Evolutionary conservation across 768 basidiomycete species (phyloP), one percentile per base, ranked within the genome.

Genomic region (Dioszegia hungarica): DNA sequence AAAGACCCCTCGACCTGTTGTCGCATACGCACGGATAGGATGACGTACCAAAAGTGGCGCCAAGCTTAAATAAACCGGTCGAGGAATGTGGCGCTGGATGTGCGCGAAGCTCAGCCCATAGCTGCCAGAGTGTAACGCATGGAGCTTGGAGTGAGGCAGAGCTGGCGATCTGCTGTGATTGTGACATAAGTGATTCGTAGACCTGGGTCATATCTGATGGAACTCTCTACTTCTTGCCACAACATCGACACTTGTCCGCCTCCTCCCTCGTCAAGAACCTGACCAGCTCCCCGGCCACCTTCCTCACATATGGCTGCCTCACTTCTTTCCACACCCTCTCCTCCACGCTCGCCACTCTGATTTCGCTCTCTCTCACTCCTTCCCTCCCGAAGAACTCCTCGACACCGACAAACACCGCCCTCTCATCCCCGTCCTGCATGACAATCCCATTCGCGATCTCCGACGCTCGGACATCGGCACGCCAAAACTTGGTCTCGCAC

Each of bases 171-270:
- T n/a, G n/a, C n/a, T n/a, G n/a, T n/a, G n/a, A n/a, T n/a, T n/a
- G n/a, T n/a, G n/a, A n/a, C n/a, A n/a, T n/a, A n/a, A n/a, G n/a
- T n/a, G n/a, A n/a, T n/a, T n/a, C n/a, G n/a, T n/a, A n/a, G n/a
- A n/a, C n/a, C n/a, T n/a, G n/a, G n/a, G n/a, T n/a, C n/a, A 6
- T n/a, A 31, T 34, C 28, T 29, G 2, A n/a, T 17, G 8, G 9
- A 48, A 46, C 22, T 25, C 29, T 39, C 22, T 38, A 59, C 51
- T 44, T 59, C 34, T 19, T 36, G 10, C 50, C 43, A 31, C 57
- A 59, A 52, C 57, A 59, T 6, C 31, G 3, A 59, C 57, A 59
- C 34, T 31, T 22, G 14, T 46, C 29, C 44, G 56, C 45, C 36
- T 39, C 38, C 4, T 40, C 56, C 25, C 37, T 17, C 9, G 12